Conservation (phyloP, 2,329 filamentous ascomycete species). For the Aspergillus ibericus region DNA sequence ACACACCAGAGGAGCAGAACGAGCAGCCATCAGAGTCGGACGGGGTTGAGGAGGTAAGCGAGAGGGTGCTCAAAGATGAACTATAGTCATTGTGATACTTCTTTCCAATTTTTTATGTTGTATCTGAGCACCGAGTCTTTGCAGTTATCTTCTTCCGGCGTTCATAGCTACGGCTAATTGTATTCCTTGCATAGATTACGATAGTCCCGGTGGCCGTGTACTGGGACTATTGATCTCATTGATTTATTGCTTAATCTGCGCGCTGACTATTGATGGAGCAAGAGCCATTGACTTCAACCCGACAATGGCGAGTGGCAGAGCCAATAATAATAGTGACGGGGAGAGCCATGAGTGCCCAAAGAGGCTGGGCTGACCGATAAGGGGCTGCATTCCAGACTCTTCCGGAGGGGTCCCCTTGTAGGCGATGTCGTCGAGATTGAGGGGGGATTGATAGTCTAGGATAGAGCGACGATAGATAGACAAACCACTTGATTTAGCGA, state of each 20-base stretch:
- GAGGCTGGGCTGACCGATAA: slow-evolving; percentile 2
- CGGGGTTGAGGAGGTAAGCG: slow-evolving; percentile 30
- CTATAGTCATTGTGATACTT: slow-evolving; percentile 24
- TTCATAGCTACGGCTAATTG: neutral
- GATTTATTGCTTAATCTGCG: neutral
- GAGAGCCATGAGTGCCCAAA: neutral
- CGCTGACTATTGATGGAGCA: too few relatives aligned
- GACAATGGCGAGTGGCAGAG: neutral
- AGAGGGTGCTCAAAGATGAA: slow-evolving; percentile 44
- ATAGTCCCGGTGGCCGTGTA: neutral
- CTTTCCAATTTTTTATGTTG: neutral
- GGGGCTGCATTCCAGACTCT: neutral
- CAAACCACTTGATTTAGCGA: too few relatives aligned
- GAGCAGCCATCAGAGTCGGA: slow-evolving; percentile 10
- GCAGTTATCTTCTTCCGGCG: neutral
- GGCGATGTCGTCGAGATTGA: too few relatives aligned
- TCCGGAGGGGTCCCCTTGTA: neutral
- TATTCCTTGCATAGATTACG: neutral
- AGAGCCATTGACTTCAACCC: neutral
- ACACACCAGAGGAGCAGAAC: slow-evolving; percentile 11
- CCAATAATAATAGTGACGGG: neutral
- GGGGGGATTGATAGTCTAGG: too few relatives aligned
- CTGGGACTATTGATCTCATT: neutral
- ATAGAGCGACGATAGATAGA: too few relatives aligned
- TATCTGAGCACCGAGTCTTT: neutral